Base-by-base conservation (phyloP, 345 rosid species). In the Carallia brachiata region DNA sequence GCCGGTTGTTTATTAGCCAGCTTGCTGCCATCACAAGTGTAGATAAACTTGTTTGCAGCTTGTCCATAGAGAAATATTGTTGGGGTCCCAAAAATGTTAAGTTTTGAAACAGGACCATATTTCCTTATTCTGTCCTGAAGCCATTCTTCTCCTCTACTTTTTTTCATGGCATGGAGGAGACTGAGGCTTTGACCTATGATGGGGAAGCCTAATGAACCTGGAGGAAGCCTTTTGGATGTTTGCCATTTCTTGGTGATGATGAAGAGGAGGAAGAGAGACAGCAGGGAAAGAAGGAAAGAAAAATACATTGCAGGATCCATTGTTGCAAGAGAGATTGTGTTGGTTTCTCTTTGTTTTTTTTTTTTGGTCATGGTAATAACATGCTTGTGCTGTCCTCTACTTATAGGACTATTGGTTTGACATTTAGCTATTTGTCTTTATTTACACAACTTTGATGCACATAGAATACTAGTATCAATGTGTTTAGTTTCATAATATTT, bases 71-170 rank as follows among this genome's bases (percentile, higher is more conserved):
- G 30, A 64, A 83, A 75, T 34, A 78, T 70, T 0, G 81, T 66
- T 1, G 75, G 77, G 12, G 48, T 65, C 48, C 76, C 79, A 7
- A 80, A 68, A 19, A 83, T 47, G 23, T 56, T 72, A 54, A 76
- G 64, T 56, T 82, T 85, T 0, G 83, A 80, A 27, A 85, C n/a
- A 0, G 82, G 78, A 2, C 86, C 86, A 4, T 79, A 75, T 56
- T 77, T 80, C 4, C 32, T 59, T 28, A n/a, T 60, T 65, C 77
- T 78, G 18, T 72, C 69, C 13, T 23, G 71, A 30, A 85, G 31
- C 83, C 86, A 79, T 60, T 70, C n/a, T 52, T n/a, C 81, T 16
- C 61, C 67, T 4, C 56, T 69, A 59, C 73, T 73, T 15, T 63
- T 30, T 1, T 36, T 67, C 83, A 73, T 7, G 65, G 84, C 73